Percentiles rank a stretch among this genome's conserved stretches.
These are phyloP conservation scores for Phytomonas francai DNA, from an alignment of 208 protist species.

Conservation along the genomic window DNA sequence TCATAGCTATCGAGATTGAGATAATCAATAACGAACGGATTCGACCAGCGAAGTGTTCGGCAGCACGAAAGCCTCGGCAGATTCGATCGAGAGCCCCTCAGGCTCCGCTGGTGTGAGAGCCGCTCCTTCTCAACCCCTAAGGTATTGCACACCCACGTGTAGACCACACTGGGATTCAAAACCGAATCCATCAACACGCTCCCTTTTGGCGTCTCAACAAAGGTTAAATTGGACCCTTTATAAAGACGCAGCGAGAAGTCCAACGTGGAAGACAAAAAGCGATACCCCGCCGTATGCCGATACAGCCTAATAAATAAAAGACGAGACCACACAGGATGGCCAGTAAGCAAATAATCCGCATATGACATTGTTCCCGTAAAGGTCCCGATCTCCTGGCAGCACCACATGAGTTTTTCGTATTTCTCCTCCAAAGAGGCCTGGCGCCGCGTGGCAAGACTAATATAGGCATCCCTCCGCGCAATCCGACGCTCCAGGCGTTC, in stretches of 20 bases:
- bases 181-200: slow-evolving; percentile 29
- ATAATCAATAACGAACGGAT: slow-evolving; percentile 53
- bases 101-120: slow-evolving; percentile 10
- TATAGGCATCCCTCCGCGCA: slow-evolving; percentile 59
- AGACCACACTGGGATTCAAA: slow-evolving; percentile 33
- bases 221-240: slow-evolving; percentile 13
- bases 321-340: slow-evolving; percentile 54
- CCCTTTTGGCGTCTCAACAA: slow-evolving; percentile 30
- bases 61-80: slow-evolving; percentile 52
- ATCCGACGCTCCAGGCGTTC: slow-evolving; percentile 78
- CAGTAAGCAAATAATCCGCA: slow-evolving; percentile 56
- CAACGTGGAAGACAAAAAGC: background rate
- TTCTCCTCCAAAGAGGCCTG: slow-evolving; percentile 75
- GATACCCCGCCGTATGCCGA: slow-evolving; percentile 41
- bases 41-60: slow-evolving; percentile 38
- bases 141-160: slow-evolving; percentile 24
- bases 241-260: background rate
- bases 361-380: slow-evolving; percentile 66
- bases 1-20: slow-evolving; percentile 27
- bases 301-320: slow-evolving; percentile 60
- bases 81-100: slow-evolving; percentile 30
- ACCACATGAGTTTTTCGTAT: slow-evolving; percentile 87
- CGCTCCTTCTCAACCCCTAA: slow-evolving; percentile 14
- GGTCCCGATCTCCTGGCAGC: slow-evolving; percentile 59
- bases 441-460: slow-evolving; percentile 29